Conservation (phyloP, 768 basidiomycete species). For the Saitozyma podzolica region DNA sequence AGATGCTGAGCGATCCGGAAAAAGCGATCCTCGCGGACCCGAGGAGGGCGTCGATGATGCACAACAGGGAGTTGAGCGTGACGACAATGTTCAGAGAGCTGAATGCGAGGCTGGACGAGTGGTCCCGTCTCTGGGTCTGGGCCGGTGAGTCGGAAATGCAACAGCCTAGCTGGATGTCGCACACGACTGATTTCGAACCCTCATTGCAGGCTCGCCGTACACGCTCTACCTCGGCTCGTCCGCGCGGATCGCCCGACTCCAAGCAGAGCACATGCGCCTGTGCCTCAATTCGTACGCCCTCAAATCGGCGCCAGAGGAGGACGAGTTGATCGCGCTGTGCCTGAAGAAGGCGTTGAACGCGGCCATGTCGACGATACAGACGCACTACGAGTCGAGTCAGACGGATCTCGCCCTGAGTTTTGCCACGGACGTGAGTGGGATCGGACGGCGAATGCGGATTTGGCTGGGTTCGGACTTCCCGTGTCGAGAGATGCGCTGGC, state of each 20-base stretch:
- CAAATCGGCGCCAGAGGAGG: conserved; percentile 28
- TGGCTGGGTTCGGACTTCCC: not conserved
- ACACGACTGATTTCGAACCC: too few relatives aligned
- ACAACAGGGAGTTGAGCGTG: conserved; percentile 28
- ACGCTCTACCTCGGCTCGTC: conserved; percentile 34
- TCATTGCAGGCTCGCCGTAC: conserved; percentile 32
- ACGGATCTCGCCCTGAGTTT: conserved; percentile 39
- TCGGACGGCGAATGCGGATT: too few relatives aligned
- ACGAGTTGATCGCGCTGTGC: conserved; percentile 24
- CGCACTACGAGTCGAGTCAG: conserved; percentile 38
- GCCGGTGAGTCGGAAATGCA: conserved; percentile 21
- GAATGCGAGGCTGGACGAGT: conserved; percentile 36
- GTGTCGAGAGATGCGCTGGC: too few relatives aligned
- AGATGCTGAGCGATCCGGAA: conserved; percentile 26
- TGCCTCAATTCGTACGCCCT: conserved; percentile 42
- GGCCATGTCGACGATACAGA: conserved; percentile 35
- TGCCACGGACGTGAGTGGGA: conserved; percentile 37
- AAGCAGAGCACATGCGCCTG: conserved; percentile 40
- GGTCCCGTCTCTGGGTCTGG: conserved; percentile 41
- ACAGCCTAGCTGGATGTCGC: too few relatives aligned
- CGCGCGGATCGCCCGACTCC: conserved; percentile 27
- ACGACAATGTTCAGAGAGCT: conserved; percentile 33
- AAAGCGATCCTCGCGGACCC: conserved; percentile 23
- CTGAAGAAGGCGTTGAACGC: conserved; percentile 40
- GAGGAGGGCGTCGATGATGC: conserved; percentile 18